Evolutionary conservation across 352 stramenopile species (phyloP).

Genomic region (Globisporangium uncinulatum): DNA sequence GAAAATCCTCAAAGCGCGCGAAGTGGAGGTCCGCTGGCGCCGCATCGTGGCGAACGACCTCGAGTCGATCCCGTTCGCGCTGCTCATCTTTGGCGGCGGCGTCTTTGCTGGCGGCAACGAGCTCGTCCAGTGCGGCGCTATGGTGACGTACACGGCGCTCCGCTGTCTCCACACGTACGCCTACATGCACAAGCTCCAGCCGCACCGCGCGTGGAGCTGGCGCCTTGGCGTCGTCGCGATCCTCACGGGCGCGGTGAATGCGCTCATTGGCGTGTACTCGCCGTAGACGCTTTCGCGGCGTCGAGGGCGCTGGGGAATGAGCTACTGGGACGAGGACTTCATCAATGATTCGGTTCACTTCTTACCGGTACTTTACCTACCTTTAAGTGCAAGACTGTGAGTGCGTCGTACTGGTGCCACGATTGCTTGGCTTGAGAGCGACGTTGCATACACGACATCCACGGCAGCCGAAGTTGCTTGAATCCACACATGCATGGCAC

Average conservation of each 20-base stretch:
- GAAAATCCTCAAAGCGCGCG: conserved; percentile 23
- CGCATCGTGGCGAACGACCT: conserved; percentile 56
- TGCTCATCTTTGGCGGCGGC: conserved; percentile 41
- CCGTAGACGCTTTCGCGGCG: too few species aligned
- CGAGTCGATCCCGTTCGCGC: conserved; percentile 52
- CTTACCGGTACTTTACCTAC: too few species aligned
- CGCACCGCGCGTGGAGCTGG: conserved; percentile 26
- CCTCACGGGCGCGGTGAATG: conserved; percentile 23
- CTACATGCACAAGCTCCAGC: conserved; percentile 30
- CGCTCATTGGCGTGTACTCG: conserved; percentile 16
- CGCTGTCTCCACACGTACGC: conserved; percentile 34
- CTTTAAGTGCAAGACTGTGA: too few species aligned
- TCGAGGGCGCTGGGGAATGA: too few species aligned
- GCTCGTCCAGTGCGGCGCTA: conserved; percentile 26
- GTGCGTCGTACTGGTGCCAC: too few species aligned
- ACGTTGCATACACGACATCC: too few species aligned
- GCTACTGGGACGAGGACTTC: too few species aligned
- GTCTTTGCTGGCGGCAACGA: conserved; percentile 33
- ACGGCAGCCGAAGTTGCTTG: too few species aligned
- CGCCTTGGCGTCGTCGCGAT: conserved; percentile 15
- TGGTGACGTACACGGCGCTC: conserved; percentile 28
- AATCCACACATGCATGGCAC: too few species aligned
- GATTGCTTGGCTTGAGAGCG: too few species aligned
- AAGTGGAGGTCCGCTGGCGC: conserved; percentile 38
- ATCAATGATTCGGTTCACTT: too few species aligned